Conservation (phyloP, 805 yeast species). For the Starmerella stellata region DNA sequence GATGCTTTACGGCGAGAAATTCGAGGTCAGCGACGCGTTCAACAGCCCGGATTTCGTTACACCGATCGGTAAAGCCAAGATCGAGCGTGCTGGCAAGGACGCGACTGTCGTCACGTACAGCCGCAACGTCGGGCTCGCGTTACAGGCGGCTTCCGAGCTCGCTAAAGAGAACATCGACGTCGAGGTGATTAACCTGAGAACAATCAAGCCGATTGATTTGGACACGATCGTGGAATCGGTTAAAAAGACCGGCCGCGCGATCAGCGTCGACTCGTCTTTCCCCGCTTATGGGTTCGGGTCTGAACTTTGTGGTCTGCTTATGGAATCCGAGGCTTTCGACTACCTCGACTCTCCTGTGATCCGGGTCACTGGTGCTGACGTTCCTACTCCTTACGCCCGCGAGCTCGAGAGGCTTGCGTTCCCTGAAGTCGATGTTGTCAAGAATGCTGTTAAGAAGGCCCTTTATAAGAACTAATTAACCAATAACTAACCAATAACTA, state of each 20-base stretch:
- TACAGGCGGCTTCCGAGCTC: constrained; percentile 78
- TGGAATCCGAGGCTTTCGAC: constrained; percentile 97
- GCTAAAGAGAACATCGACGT: constrained; percentile 74
- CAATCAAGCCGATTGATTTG: constrained; percentile 90
- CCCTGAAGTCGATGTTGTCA: constrained; percentile 87
- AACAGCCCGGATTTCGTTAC: constrained; percentile 71
- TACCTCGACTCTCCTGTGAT: constrained; percentile 96
- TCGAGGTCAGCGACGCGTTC: constrained; percentile 78
- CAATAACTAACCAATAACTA: too few relatives aligned
- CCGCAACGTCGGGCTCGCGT: constrained; percentile 69
- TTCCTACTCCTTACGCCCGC: constrained; percentile 95
- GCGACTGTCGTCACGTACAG: constrained; percentile 79
- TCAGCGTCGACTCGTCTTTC: constrained; percentile 94
- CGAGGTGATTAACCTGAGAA: constrained; percentile 88
- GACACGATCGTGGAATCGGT: constrained; percentile 70
- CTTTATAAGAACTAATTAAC: constrained; percentile 23
- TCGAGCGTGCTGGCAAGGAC: constrained; percentile 86
- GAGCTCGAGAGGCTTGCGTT: constrained; percentile 94
- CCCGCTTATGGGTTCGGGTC: constrained; percentile 98
- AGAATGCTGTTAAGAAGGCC: constrained; percentile 41
- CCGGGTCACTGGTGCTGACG: constrained; percentile 98
- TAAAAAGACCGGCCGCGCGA: constrained; percentile 90
- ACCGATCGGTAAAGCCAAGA: constrained; percentile 90
- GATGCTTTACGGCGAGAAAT: constrained; percentile 78
- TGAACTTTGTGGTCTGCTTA: constrained; percentile 89